These are phyloP conservation scores for Gigaspora rosea DNA, from an alignment of 192 early-diverging fungal species.

Conservation along the genomic window DNA sequence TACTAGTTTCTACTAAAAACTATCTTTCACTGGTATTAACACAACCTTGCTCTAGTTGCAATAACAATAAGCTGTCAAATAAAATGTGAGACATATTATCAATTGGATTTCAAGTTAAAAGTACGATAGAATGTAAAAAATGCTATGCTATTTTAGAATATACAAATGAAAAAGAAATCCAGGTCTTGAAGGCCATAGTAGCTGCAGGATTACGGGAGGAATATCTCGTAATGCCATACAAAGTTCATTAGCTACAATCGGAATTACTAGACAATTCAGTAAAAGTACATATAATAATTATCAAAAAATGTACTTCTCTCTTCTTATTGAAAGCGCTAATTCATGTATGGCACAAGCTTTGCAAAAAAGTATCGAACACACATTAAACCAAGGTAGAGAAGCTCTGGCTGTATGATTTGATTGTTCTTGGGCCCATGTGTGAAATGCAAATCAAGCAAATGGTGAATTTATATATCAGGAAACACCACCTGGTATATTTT, in stretches of 20 bases:
- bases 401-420: not conserved
- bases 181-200: not conserved
- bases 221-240: constrained; percentile 1
- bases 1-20: not conserved
- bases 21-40: not conserved
- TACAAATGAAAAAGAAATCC: not conserved
- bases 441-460: not conserved
- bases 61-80: not conserved
- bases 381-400: not conserved
- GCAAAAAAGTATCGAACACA: not conserved
- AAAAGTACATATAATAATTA: constrained; percentile 14
- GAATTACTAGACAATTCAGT: not conserved
- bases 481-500: not conserved
- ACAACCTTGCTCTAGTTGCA: not conserved
- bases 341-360: not conserved
- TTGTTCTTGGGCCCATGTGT: not conserved
- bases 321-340: not conserved
- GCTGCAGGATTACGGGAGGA: no score
- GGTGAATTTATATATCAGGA: not conserved
- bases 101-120: not conserved
- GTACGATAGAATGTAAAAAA: not conserved
- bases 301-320: not conserved
- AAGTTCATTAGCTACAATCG: not conserved
- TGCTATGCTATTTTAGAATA: not conserved
- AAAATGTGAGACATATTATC: not conserved